These are phyloP conservation scores for Leucaena leucocephala DNA, from an alignment of 306 rosid species.

Conservation along the genomic window DNA sequence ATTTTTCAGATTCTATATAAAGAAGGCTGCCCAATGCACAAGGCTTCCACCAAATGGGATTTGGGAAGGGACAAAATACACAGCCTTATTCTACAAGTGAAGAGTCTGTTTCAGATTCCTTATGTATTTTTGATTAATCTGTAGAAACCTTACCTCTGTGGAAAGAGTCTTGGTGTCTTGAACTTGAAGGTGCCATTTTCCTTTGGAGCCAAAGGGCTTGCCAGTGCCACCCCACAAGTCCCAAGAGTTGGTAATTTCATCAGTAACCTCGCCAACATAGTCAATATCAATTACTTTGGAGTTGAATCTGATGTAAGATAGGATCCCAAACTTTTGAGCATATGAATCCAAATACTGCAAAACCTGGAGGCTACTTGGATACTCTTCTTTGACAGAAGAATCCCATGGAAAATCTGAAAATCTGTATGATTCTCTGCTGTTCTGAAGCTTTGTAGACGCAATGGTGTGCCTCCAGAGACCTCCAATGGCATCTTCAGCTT, in stretches of 20 bases:
- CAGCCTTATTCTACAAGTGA: too few relatives aligned
- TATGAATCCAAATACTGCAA: slow-evolving; percentile 48
- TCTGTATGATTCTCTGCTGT: slow-evolving; percentile 12
- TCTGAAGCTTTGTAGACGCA: slow-evolving; percentile 57
- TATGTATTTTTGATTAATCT: not conserved
- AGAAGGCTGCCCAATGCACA: too few relatives aligned
- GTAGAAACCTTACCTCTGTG: slow-evolving; percentile 32
- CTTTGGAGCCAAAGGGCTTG: slow-evolving; percentile 52
- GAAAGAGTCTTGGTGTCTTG: slow-evolving; percentile 45
- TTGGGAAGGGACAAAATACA: too few relatives aligned
- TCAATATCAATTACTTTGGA: slow-evolving; percentile 49
- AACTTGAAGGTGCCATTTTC: slow-evolving; percentile 52
- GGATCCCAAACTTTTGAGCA: slow-evolving; percentile 48
- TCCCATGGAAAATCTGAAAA: slow-evolving; percentile 66
- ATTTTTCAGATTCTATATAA: not conserved
- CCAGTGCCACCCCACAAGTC: slow-evolving; percentile 59
- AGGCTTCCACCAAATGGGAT: too few relatives aligned
- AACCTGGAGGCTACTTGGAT: slow-evolving; percentile 46
- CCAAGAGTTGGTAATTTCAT: slow-evolving; percentile 45
- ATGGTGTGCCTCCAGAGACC: slow-evolving; percentile 56
- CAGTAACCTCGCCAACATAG: slow-evolving; percentile 44
- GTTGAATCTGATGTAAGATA: slow-evolving; percentile 52
- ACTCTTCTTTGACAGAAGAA: slow-evolving; percentile 37
- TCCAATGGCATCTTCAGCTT: slow-evolving; percentile 53
- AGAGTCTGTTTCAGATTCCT: too few relatives aligned